A percentile compares a stretch with the other conserved stretches of the same genome.
phyloP scores from a whole-genome alignment of 2,329 filamentous ascomycete species.

The Diaporthe eres region DNA sequence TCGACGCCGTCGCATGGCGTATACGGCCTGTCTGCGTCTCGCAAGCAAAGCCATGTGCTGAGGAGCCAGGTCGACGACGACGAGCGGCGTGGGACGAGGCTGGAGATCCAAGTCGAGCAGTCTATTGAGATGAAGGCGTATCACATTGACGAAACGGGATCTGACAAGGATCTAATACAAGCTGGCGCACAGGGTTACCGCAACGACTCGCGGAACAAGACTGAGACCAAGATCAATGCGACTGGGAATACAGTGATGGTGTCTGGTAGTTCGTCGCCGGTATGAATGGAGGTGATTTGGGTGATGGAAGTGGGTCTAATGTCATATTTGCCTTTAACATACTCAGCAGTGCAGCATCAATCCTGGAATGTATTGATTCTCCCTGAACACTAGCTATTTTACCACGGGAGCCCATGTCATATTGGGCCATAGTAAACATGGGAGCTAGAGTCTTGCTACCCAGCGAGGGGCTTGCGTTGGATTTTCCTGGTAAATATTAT shows the following conservation, averaged over 20 bases:
- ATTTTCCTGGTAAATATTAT: not conserved
- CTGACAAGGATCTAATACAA: slow-evolving; percentile 9
- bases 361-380: not conserved
- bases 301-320: not conserved
- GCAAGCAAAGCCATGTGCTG: slow-evolving; percentile 3
- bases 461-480: not conserved
- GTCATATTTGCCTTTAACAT: not conserved
- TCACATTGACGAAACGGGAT: slow-evolving; percentile 11
- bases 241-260: not conserved
- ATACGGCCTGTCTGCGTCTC: slow-evolving; percentile 7
- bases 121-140: slow-evolving; percentile 42
- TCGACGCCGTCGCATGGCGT: not conserved
- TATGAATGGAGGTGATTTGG: not conserved
- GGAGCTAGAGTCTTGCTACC: not conserved
- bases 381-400: not conserved
- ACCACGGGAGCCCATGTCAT: not conserved
- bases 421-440: not conserved
- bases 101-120: slow-evolving; percentile 47
- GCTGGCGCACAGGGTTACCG: not conserved
- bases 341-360: not conserved
- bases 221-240: slow-evolving; percentile 21
- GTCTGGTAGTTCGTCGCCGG: slow-evolving; percentile 20
- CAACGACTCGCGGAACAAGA: slow-evolving; percentile 3
- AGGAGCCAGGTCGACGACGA: slow-evolving; percentile 12
- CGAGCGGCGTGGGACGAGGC: slow-evolving; percentile 38